Base-by-base conservation (phyloP, 345 rosid genomes). In the Atalantia buxifolia region DNA sequence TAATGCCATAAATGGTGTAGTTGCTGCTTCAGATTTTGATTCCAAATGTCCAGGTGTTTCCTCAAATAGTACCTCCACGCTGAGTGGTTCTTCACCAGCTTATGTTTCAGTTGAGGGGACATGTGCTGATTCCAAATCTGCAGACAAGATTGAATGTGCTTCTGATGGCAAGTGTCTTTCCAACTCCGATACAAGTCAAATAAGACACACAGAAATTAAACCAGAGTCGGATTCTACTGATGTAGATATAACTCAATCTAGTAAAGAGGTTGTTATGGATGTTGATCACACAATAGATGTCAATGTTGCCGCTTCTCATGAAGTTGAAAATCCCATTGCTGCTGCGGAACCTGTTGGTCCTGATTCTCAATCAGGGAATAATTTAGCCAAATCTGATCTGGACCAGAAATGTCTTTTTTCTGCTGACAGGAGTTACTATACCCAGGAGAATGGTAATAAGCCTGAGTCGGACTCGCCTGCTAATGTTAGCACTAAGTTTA, bases 11-110 rank as follows among this genome's bases (percentile, higher is more conserved):
- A 80, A 83, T 78, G 83, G 74, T 68, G 88, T 78, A 76, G 75
- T 59, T 57, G 84, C 71, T 55, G 69, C 75, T 18, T 21, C 75
- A 53, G 76, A 81, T 71, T 80, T 78, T 31, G 88, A 81, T 75
- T 75, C 85, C 76, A 78, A 78, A 42, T 56, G 77, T 40, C 76
- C 27, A 10, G 79, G 27, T 74, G 79, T 50, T 81, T 74, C 84
- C 57, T 38, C 63, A 10, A 71, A 76, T 71, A 69, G 80, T 74
- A 55, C 77, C 35, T 75, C 82, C 59, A 50, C 66, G 64, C 73
- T 45, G 36, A 66, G 83, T 71, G 77, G 73, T 70, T 79, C 82
- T 67, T 77, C 62, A n/a, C 59, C 63, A 14, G 25, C n/a, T 75
- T 30, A 50, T 65, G 64, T 30, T 40, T 77, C 66, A 28, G 71